Percentiles rank a stretch among this genome's conserved stretches.
phyloP scores from a whole-genome alignment of 441 rosid species.

The Bruguiera hainesii region DNA sequence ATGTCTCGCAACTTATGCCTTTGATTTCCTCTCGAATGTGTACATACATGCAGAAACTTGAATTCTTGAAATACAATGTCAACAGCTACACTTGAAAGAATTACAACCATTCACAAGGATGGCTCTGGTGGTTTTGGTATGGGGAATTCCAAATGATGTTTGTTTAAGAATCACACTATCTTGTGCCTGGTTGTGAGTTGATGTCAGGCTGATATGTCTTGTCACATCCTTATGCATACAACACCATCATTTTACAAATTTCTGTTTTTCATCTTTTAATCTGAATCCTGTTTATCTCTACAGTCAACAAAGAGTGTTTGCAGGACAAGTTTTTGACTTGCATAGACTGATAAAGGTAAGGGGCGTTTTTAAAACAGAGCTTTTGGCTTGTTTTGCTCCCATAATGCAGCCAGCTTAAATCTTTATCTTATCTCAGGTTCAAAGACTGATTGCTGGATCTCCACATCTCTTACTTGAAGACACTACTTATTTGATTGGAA shows the following conservation, averaged over 20 bases:
- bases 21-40: too few species aligned
- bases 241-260: constrained; percentile 9
- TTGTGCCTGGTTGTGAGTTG: constrained; percentile 11
- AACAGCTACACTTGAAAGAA: too few species aligned
- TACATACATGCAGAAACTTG: too few species aligned
- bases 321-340: constrained; percentile 80
- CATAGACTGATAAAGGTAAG: constrained; percentile 90
- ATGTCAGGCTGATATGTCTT: constrained; percentile 16
- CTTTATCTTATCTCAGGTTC: constrained; percentile 54
- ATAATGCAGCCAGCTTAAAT: constrained; percentile 12
- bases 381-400: constrained; percentile 10
- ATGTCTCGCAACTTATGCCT: too few species aligned
- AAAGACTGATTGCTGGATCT: constrained; percentile 66
- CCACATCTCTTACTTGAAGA: constrained; percentile 63
- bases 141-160: constrained; percentile 4
- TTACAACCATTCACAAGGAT: not conserved
- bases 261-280: constrained; percentile 29
- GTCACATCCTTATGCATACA: constrained; percentile 1
- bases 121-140: not conserved
- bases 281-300: constrained; percentile 38
- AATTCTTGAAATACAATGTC: too few species aligned
- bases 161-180: constrained; percentile 2
- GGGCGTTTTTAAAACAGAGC: constrained; percentile 6
- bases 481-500: constrained; percentile 34
- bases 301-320: constrained; percentile 92